Evolutionary conservation across 805 yeast species (phyloP), one percentile per base, ranked within the genome.

Genomic region (Candida railenensis): DNA sequence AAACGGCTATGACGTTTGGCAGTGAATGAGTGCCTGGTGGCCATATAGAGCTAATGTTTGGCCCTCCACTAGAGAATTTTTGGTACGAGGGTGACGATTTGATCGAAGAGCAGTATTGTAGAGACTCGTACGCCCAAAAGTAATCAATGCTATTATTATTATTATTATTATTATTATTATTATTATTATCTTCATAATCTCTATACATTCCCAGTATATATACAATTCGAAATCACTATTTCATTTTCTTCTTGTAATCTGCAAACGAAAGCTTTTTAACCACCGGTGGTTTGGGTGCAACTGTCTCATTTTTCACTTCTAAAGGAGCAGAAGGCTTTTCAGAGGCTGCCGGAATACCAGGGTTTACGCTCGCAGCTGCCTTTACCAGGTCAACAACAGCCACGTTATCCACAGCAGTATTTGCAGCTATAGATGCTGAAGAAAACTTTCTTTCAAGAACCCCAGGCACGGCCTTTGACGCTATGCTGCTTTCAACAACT

Each of bases 211-310:
- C 30, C 11, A 25, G 5, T 25, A 25, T 25, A 25, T 11, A 25
- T 11, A 25, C 30, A 25, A 11, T n/a, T n/a, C n/a, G n/a, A n/a
- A n/a, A n/a, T n/a, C 11, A 22, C 41, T 55, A 69, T 50, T 66
- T 67, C 74, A 67, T 68, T 57, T 79, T 79, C 71, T 79, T 84
- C 62, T 82, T 83, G 61, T 85, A 85, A 56, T 85, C 92, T 1
- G 90, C 90, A 60, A 85, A 80, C 41, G 88, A 82, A 53, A 85
- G 70, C 63, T 85, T 85, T 69, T 81, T 82, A 22, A 61, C 62
- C 8, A 53, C 59, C 14, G 48, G 49, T 12, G 74, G 77, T 20
- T 58, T 47, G 30, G 30, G 5, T 36, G 52, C 53, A 18, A 53
- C 49, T 2, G 49, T 49, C 18, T 36, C 45, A 12, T 28, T 34